Evolutionary conservation across 805 yeast genomes (phyloP), one percentile per base, ranked within the genome.

Genomic region (Cyberlindnera xylosilytica): DNA sequence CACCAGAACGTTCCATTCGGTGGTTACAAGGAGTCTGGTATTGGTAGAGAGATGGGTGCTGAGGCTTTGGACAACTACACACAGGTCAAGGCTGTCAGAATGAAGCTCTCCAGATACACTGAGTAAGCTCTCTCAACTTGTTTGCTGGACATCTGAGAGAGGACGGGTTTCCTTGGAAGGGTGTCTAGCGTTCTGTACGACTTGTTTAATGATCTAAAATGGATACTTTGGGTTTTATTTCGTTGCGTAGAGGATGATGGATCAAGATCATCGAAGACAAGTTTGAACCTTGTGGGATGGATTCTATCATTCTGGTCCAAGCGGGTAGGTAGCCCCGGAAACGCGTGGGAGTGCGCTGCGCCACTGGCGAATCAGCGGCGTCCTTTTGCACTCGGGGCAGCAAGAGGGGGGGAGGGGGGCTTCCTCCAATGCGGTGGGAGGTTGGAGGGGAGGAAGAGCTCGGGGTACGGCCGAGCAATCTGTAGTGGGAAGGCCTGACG

Each of bases 31-130:
- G 75, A 76, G 65, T 76, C 82, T 47, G 87, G 87, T 70, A 66
- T 75, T 42, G 87, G 87, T 58, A 76, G 85, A 71, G 87, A 80
- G 70, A 77, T 80, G 83, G 87, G 87, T 65, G 66, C 64, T 35
- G 82, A 76, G 56, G 83, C 81, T 27, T 72, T 79, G 58, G 83
- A 77, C 52, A 77, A 76, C 70, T 80, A 78, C 71, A 71, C 77
- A 46, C 86, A 80, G 66, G 65, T 66, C 51, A 80, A 79, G 71
- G 82, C 85, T 53, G 81, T 80, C 47, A 77, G 85, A 74, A 64
- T 75, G 49, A 75, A 64, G 55, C 54, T 65, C 44, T 57, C 51
- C 41, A 51, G 28, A 37, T 28, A 41, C 39, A 29, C 23, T 18
- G 47, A 41, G 38, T 51, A 45, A 41, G 19, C 15, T 20, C n/a